Evolutionary conservation across 176 grass and related monocot species (phyloP), one percentile per base, ranked within the genome.

Genomic region (Paspalum notatum): DNA sequence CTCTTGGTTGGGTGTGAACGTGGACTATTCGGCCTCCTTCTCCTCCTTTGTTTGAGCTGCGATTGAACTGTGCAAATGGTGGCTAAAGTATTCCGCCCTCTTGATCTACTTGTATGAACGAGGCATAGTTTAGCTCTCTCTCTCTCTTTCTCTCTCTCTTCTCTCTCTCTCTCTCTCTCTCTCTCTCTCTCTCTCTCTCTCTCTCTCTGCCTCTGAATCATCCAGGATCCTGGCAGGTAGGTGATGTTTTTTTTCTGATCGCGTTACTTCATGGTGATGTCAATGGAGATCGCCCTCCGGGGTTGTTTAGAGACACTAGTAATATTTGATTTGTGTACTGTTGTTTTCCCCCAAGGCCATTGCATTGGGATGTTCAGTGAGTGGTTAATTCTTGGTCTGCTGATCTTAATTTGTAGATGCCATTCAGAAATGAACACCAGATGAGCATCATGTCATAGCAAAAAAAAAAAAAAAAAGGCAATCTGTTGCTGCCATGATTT

Each of bases 61-160:
- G 62, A 78, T 52, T 78, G n/a, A 26, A 86, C 89, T 94, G 78
- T 91, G 65, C 76, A 61, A 68, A 89, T 91, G 89, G 86, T 80
- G 86, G 92, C 88, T 81, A 26, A 68, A 83, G 43, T 52, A 71
- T 76, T 27, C 40, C 43, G 22, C 42, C 22, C 63, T 51, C 18
- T n/a, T 26, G 20, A 16, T 62, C 66, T 62, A 74, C 81, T 66
- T 87, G 78, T 68, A 86, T 74, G 48, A 62, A 82, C 51, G 42
- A 55, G 14, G 32, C 44, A n/a, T 66, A 73, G 25, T 58, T 66
- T 87, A 87, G n/a, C 74, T 40, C 0, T 6, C 8, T 7, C 12
- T 47, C 32, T 61, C 32, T 71, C 5, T 49, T 74, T 40, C 0
- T 6, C 8, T 7, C 12, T 47, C 32, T 61, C 32, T 71, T n/a